phyloP scores from a whole-genome alignment of 768 basidiomycete genomes.

The Tulasnella sp. region DNA sequence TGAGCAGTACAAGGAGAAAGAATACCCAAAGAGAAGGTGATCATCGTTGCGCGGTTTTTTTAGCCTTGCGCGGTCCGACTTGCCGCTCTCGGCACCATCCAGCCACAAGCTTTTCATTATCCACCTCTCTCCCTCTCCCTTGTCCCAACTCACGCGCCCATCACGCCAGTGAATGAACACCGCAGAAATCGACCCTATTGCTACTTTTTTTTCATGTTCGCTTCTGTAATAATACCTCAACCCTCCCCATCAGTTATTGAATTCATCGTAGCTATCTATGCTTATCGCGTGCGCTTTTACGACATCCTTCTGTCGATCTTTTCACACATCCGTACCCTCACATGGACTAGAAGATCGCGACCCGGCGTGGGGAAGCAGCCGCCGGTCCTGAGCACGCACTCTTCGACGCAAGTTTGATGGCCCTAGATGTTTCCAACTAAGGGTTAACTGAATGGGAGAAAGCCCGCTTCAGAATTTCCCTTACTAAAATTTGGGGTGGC shows the following conservation, averaged over 20 bases:
- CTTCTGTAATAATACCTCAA: background rate
- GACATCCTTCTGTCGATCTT: background rate
- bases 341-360: background rate
- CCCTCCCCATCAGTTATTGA: background rate
- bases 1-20: constrained; percentile 42
- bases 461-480: background rate
- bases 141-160: background rate
- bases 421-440: background rate
- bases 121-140: background rate
- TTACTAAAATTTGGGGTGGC: background rate
- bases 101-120: background rate
- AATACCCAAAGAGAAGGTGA: constrained; percentile 32
- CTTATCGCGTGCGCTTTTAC: background rate
- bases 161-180: background rate
- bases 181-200: background rate
- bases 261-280: background rate
- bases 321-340: background rate
- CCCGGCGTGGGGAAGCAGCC: background rate
- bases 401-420: background rate
- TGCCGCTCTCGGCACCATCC: background rate
- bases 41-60: background rate
- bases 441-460: background rate
- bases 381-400: background rate
- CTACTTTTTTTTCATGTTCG: background rate
- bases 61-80: background rate